These are phyloP conservation scores for Eucalyptus pauciflora DNA, from an alignment of 345 rosid genomes.

Conservation along the genomic window DNA sequence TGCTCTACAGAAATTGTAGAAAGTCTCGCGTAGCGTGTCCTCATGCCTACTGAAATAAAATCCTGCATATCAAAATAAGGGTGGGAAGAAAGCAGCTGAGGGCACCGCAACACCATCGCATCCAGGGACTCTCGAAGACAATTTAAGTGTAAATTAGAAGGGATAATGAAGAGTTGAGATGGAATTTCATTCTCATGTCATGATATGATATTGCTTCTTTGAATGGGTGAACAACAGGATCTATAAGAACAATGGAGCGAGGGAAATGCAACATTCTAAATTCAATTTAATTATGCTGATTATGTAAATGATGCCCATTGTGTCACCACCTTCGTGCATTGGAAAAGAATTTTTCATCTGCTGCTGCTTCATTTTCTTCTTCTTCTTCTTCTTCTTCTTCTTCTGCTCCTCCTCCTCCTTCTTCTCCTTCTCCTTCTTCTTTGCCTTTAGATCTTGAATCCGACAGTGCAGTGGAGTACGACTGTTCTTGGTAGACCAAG, in stretches of 20 bases:
- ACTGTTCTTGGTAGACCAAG: neutral
- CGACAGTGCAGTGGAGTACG: neutral
- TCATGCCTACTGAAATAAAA: neutral
- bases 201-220: neutral
- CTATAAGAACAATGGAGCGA: neutral
- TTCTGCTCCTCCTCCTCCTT: rapidly evolving
- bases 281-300: neutral
- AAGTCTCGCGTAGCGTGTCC: neutral
- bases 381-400: neutral
- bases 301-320: neutral
- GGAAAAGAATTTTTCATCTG: neutral
- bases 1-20: neutral
- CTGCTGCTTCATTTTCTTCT: neutral
- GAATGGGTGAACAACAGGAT: neutral
- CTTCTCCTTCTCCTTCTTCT: neutral
- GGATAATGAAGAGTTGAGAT: neutral
- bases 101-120: neutral
- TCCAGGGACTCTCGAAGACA: neutral
- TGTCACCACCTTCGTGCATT: neutral
- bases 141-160: neutral
- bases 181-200: neutral
- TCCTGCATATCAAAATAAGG: neutral
- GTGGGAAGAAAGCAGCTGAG: neutral
- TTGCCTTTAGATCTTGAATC: neutral
- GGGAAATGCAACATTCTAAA: neutral